Evolutionary conservation across 352 stramenopile genomes (phyloP), one percentile per base, ranked within the genome.

Genomic region (Phytophthora palmivora): DNA sequence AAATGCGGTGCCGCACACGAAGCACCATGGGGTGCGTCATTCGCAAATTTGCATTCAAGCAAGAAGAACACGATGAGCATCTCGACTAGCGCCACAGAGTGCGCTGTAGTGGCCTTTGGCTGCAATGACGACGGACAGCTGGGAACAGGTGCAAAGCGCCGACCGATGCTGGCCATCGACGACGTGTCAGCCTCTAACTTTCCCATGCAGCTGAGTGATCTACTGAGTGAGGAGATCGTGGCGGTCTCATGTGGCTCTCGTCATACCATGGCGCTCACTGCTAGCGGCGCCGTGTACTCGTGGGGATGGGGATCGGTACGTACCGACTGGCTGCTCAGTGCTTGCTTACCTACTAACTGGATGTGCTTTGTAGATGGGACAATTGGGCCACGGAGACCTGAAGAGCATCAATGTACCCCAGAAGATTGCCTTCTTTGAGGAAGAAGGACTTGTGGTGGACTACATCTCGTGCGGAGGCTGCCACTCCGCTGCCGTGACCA

Each of bases 91-190:
- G 39, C 52, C 24, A 48, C 50, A 28, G 43, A 76, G 43, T 81
- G 70, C 67, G 70, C 76, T 11, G 70, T 91, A 18, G 70, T 91
- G 55, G 79, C 82, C 22, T 92, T 95, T 57, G 84, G 84, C 46
- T 93, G 83, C 78, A 92, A 92, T 58, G 86, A 95, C 61, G 86
- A 95, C 63, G 86, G 86, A 0, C 86, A 95, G 63, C 55, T 95
- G 44, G 86, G 82, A 21, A 87, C 79, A 37, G 86, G 84, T 21
- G 82, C 88, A 54, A 79, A 79, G 65, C 82, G 82, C 24, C 77
- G 70, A 38, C 70, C 63, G 36, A 79, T 48, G 19, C 70, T 82
- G 21, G 65, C 76, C 19, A 84, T 94, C 16, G 86, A 94, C 61
- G 79, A 76, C 51, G 82, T 94, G 45, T 87, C 83, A 46, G 71